Base-by-base conservation (phyloP, 2,329 filamentous ascomycete species). In the Penicillium frequentans region DNA sequence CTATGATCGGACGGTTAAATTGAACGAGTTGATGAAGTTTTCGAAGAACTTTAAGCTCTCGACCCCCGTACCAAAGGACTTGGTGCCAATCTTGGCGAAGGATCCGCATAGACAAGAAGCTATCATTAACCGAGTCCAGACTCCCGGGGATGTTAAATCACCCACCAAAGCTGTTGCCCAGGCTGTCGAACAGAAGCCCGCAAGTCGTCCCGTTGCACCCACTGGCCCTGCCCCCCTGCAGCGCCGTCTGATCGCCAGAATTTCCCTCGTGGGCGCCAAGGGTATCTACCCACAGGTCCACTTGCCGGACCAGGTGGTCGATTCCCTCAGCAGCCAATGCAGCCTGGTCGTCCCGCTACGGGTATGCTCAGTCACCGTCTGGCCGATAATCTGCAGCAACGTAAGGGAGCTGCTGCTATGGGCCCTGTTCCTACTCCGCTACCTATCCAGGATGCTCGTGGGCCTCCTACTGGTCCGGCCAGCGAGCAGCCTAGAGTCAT, bases 11-110 rank as follows among this genome's bases (percentile, higher is more conserved):
- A 91, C 93, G 64, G 87, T 95, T 63, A 97, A 96, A 75, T 76
- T 99, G 60, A 96, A 91, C 58, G 95, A 99, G 76, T 78, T 99
- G 56, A 96, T 95, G 81, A 96, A 93, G 70, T 99, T 99, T 74
- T 91, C 95, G 1, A 85, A 88, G 65, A 95, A 85, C 71, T 99
- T 99, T 82, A 98, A 98, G 77, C 84, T 99, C 19, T 89, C 90
- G 49, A 97, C 93, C 3, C 92, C 93, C 6, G 92, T 99, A 11
- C 95, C 95, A 1, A 87, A 85, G 51, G 95, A 99, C 74, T 78
- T 99, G 35, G 92, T 99, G 27, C 89, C 91, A 1, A 99, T 99
- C 64, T 89, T 99, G 59, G 93, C 95, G 57, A 99, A 98, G 73
- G 95, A 99, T 71, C 92, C 92, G n/a, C 84, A 81, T 46, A 99